Evolutionary conservation across 192 early-diverging fungal species (phyloP).

Genomic region (Fimicolochytrium jonesii): DNA sequence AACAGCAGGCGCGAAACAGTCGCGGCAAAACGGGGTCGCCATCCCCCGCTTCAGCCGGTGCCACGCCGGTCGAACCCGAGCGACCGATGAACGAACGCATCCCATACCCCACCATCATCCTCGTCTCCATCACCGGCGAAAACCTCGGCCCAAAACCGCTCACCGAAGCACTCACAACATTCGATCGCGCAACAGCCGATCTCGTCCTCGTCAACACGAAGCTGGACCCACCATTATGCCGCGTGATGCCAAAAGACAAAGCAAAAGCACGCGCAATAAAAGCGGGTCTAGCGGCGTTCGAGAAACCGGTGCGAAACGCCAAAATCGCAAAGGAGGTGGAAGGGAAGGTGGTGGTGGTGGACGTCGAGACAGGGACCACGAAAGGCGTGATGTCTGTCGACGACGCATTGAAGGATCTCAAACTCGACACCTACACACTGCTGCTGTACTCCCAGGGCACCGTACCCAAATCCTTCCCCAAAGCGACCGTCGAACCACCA

Average conservation of each 20-base stretch:
- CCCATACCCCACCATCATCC: too few relatives aligned
- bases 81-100: too few relatives aligned
- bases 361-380: background rate
- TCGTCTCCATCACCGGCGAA: constrained; percentile 11
- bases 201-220: background rate
- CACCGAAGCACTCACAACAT: background rate
- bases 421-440: background rate
- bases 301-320: too few relatives aligned
- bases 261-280: background rate
- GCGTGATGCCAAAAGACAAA: background rate
- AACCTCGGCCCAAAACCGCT: constrained; percentile 10
- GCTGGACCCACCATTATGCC: constrained; percentile 14
- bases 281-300: too few relatives aligned
- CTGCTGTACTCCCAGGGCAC: background rate
- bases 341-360: background rate
- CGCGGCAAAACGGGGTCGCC: too few relatives aligned
- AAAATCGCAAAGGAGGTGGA: too few relatives aligned
- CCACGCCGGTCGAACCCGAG: too few relatives aligned
- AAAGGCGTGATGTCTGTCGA: background rate
- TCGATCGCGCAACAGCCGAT: constrained; percentile 5
- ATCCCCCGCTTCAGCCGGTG: too few relatives aligned
- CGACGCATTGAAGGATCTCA: background rate
- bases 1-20: too few relatives aligned
- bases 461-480: too few relatives aligned
- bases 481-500: too few relatives aligned